A percentile compares a stretch with the other conserved stretches of the same genome.
Evolutionary conservation across 2,329 filamentous ascomycete species (phyloP).

Genomic region (Neofusicoccum umdonicola): DNA sequence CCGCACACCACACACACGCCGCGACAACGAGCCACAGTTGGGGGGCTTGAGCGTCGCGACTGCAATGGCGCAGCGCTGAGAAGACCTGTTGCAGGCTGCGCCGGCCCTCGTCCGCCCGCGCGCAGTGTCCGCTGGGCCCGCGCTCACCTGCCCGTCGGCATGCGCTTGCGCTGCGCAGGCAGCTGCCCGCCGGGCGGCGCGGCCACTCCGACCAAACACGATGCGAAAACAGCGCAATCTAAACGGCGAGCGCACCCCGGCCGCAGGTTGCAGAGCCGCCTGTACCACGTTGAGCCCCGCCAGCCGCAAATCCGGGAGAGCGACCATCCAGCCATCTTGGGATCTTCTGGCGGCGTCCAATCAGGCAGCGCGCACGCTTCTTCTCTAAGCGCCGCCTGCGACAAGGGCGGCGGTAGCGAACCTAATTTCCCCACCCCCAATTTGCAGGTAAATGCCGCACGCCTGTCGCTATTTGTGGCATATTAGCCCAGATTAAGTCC

Average conservation of each 20-base stretch:
- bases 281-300: slow-evolving; percentile 3
- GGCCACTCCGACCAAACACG: no score
- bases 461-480: background rate
- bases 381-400: background rate
- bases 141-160: background rate
- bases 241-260: background rate
- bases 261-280: slow-evolving; percentile 6
- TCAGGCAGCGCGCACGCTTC: background rate
- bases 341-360: background rate
- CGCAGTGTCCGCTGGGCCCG: background rate
- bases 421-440: slow-evolving; percentile 5
- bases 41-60: background rate
- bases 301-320: slow-evolving; percentile 5
- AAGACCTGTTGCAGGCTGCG: background rate
- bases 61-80: background rate
- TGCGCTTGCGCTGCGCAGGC: no score
- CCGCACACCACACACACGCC: background rate
- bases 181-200: no score
- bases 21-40: background rate
- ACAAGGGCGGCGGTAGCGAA: background rate
- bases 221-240: background rate
- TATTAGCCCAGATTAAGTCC: background rate
- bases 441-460: slow-evolving; percentile 10
- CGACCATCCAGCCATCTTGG: slow-evolving; percentile 1
- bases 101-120: no score